Base-by-base conservation (phyloP, 257 asterid genomes). In the Parsonsia alboflavescens region DNA sequence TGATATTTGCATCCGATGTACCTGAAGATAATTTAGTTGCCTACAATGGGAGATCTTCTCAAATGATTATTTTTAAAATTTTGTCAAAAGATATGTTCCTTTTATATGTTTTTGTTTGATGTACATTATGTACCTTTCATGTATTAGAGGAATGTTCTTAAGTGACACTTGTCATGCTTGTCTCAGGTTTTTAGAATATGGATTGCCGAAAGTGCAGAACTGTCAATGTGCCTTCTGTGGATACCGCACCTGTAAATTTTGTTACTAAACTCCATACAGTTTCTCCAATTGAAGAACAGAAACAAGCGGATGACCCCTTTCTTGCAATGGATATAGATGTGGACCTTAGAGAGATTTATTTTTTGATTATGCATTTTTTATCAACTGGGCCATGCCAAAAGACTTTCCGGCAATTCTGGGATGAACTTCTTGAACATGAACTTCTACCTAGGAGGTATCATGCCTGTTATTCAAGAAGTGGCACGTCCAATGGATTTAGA, bases 391-490 rank as follows among this genome's bases (percentile, higher is more conserved):
- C 99, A 16, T 94, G 96, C 85, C 91, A 83, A 71, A 88, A 84
- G 78, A 82, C 99, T 30, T 84, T 89, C 84, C 77, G 76, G 75
- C 87, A 83, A 80, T 79, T 94, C 7, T 80, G 77, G 72, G 89
- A 80, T 76, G 99, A 92, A 81, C 97, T 94, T 81, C 71, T 85
- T 83, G 93, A 92, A 76, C 90, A 92, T 62, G 86, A 88, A 73
- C 97, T 94, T 85, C 90, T 94, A 81, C 99, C 99, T 65, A 84
- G 99, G 83, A 86, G 99, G 84, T 92, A 92, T 80, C 97, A 94
- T 87, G 92, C 97, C 72, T 90, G 88, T 85, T 89, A 84, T 85
- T 90, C 97, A 64, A 80, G 97, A 85, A 86, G 80, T 80, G 87
- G 85, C 72, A 80, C 76, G 39, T 76, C 61, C 57, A 63, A 80